Percentiles rank a stretch among this genome's conserved stretches.
Evolutionary conservation across 306 rosid genomes (phyloP).

Genomic region (Castanopsis chinensis): DNA sequence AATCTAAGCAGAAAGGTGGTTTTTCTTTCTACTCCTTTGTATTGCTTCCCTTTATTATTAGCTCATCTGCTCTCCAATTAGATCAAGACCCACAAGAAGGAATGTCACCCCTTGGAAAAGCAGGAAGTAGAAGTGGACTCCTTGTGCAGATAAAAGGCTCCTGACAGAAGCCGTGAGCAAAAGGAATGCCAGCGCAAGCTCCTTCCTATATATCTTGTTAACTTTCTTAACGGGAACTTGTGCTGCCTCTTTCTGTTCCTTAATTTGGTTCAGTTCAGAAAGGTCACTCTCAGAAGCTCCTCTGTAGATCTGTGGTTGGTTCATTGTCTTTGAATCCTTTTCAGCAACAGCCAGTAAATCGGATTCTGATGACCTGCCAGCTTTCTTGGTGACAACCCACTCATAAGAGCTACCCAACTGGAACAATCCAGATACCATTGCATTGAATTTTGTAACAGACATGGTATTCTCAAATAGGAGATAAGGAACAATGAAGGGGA

Average conservation of each 20-base stretch:
- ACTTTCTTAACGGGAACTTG: constrained; percentile 47
- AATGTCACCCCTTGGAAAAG: constrained; percentile 93
- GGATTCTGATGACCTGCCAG: constrained; percentile 88
- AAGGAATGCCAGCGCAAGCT: constrained; percentile 82
- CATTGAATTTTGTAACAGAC: constrained; percentile 97
- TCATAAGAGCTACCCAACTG: constrained; percentile 93
- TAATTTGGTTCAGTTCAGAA: constrained; percentile 44
- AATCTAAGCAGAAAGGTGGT: constrained; percentile 6
- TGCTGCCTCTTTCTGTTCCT: constrained; percentile 53
- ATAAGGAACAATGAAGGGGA: constrained; percentile 91
- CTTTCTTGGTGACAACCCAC: constrained; percentile 93
- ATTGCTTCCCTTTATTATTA: constrained; percentile 30
- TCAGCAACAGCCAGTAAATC: constrained; percentile 77
- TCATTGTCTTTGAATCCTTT: constrained; percentile 54
- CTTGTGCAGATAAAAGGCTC: constrained; percentile 88
- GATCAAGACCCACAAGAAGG: constrained; percentile 95
- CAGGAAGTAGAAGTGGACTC: constrained; percentile 93
- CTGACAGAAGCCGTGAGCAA: constrained; percentile 82
- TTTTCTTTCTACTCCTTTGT: constrained; percentile 3
- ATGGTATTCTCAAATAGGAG: constrained; percentile 91
- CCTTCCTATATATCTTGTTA: constrained; percentile 79
- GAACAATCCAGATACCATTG: constrained; percentile 92
- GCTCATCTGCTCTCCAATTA: constrained; percentile 93
- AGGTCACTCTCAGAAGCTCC: constrained; percentile 77
- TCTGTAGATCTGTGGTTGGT: constrained; percentile 56